Evolutionary conservation across 371 early-diverging fungal species (phyloP).

Genomic region (Mortierella sp.): DNA sequence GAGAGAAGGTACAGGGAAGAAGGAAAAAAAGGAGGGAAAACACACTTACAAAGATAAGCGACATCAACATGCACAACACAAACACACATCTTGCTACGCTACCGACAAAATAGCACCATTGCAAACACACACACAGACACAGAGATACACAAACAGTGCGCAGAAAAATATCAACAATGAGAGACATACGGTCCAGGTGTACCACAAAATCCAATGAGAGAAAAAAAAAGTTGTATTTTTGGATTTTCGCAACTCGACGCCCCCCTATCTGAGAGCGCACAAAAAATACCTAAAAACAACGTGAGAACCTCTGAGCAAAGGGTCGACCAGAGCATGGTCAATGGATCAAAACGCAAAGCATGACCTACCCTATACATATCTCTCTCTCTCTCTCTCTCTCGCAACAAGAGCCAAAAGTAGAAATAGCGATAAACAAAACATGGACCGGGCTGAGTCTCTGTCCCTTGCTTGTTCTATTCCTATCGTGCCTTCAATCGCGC

Average conservation of each 20-base stretch:
- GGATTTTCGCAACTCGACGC: conserved; percentile 35
- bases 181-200: not conserved
- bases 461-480: not conserved
- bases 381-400: not conserved
- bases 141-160: not conserved
- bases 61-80: not conserved
- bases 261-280: not conserved
- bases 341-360: not conserved
- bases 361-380: not conserved
- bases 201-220: not conserved
- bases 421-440: not conserved
- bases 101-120: not conserved
- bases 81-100: not conserved
- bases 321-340: not conserved
- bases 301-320: not conserved
- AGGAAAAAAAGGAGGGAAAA: not conserved
- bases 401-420: not conserved
- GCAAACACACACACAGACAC: not conserved
- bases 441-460: not conserved
- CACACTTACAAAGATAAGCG: not conserved
- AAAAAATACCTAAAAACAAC: conserved; percentile 8
- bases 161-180: not conserved
- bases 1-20: not conserved
- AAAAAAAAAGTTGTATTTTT: conserved; percentile 21
- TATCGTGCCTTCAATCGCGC: not conserved